Evolutionary conservation across 2,329 filamentous ascomycete genomes (phyloP).

Genomic region (Aspergillus tubingensis): DNA sequence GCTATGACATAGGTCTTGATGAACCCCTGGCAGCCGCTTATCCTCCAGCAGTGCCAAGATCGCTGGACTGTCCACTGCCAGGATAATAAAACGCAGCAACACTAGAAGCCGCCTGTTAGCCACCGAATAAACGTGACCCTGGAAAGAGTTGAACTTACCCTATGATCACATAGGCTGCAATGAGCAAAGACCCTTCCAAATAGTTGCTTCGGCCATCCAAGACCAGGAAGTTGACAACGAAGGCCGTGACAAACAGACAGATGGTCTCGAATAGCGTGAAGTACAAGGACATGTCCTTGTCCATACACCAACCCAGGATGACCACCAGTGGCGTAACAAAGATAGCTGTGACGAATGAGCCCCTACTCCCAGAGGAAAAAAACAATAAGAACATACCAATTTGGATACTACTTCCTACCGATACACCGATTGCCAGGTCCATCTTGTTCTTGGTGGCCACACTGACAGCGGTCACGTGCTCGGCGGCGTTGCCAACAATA

Average conservation of each 20-base stretch:
- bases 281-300: conserved; percentile 67
- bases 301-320: conserved; percentile 76
- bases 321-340: conserved; percentile 77
- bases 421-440: conserved; percentile 79
- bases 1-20: background rate
- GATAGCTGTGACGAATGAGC: conserved; percentile 52
- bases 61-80: conserved; percentile 28
- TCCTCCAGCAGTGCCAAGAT: conserved; percentile 23
- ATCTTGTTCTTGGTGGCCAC: conserved; percentile 84
- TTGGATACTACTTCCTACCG: conserved; percentile 78
- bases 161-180: conserved; percentile 79
- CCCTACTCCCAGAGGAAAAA: background rate
- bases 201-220: conserved; percentile 81
- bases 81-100: conserved; percentile 51
- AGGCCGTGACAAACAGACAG: conserved; percentile 77
- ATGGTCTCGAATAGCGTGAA: conserved; percentile 66
- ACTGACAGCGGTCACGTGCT: conserved; percentile 78
- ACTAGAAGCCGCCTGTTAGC: conserved; percentile 14
- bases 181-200: conserved; percentile 73
- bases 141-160: conserved; percentile 46
- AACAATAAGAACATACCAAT: conserved; percentile 49
- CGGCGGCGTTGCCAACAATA: conserved; percentile 78
- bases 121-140: background rate
- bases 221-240: conserved; percentile 85
- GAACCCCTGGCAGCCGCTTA: background rate